Evolutionary conservation across 352 stramenopile genomes (phyloP).

Genomic region (Phytopythium oedochilum): DNA sequence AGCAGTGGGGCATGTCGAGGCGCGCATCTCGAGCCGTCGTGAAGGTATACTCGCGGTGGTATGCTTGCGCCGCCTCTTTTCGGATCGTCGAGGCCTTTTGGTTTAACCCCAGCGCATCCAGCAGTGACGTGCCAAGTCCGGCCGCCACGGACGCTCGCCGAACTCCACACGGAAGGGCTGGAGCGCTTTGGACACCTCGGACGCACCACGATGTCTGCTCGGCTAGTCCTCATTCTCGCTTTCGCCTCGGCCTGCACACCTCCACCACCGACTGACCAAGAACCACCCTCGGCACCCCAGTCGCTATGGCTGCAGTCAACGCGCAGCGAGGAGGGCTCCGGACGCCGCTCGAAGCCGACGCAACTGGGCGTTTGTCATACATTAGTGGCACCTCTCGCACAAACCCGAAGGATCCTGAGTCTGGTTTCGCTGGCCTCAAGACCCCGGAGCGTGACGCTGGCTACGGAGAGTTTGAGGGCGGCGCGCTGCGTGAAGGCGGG

Average conservation of each 20-base stretch:
- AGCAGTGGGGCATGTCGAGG: not conserved
- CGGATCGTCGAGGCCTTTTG: too few relatives aligned
- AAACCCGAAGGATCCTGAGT: not conserved
- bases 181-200: too few relatives aligned
- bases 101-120: too few relatives aligned
- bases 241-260: conserved; percentile 2
- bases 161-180: too few relatives aligned
- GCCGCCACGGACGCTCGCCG: too few relatives aligned
- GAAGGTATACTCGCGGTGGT: not conserved
- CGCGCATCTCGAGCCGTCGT: not conserved
- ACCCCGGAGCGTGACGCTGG: conserved; percentile 5
- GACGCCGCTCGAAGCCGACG: conserved; percentile 2
- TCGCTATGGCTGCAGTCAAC: not conserved
- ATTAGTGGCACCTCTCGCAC: not conserved
- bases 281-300: not conserved
- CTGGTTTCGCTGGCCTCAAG: not conserved
- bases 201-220: too few relatives aligned
- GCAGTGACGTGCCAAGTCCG: too few relatives aligned
- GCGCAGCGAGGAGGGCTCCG: not conserved
- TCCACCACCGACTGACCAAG: not conserved
- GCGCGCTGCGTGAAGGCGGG: conserved; percentile 17
- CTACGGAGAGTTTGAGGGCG: conserved; percentile 8
- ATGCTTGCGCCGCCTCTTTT: too few relatives aligned
- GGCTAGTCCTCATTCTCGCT: too few relatives aligned
- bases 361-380: not conserved